phyloP scores from a whole-genome alignment of 2,329 filamentous ascomycete genomes.

The Lecanicillium sp. region DNA sequence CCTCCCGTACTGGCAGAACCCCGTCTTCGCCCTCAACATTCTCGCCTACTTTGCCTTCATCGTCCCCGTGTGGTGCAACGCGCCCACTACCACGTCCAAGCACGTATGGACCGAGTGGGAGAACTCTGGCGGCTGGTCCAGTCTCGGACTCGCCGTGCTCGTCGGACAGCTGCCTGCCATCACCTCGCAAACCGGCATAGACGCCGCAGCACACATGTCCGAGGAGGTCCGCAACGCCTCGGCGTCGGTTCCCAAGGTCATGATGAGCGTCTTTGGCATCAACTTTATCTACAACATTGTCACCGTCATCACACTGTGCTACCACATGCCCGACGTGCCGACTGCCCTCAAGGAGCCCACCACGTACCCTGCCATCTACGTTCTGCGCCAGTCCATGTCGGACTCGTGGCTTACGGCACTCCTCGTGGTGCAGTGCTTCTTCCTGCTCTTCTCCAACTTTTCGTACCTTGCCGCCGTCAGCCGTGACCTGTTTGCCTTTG shows the following conservation, averaged over 20 bases:
- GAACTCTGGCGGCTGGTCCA: conserved; percentile 15
- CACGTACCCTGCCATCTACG: conserved; percentile 13
- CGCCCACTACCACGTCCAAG: conserved; percentile 10
- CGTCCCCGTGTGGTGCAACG: conserved; percentile 17
- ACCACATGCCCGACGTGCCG: conserved; percentile 14
- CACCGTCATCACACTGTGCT: conserved; percentile 12
- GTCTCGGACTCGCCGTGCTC: conserved; percentile 13
- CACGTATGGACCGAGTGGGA: conserved; percentile 16
- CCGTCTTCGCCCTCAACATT: conserved; percentile 15
- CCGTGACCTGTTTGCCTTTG: conserved; percentile 14
- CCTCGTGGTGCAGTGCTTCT: conserved; percentile 9
- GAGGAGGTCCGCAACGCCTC: conserved; percentile 17
- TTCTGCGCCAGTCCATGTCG: conserved; percentile 12
- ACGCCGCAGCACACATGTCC: conserved; percentile 15
- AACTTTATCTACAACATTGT: conserved; percentile 7
- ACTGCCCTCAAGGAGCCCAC: conserved; percentile 11
- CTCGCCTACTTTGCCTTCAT: conserved; percentile 15
- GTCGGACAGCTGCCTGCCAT: conserved; percentile 16
- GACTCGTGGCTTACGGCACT: conserved; percentile 13
- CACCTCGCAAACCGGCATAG: conserved; percentile 13
- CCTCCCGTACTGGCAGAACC: conserved; percentile 16
- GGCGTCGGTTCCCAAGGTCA: conserved; percentile 14
- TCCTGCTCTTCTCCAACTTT: conserved; percentile 13
- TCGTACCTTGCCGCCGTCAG: conserved; percentile 15
- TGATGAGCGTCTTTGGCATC: conserved; percentile 8